Evolutionary conservation across 2,329 filamentous ascomycete genomes (phyloP).

Genomic region (Penicillium sp.): DNA sequence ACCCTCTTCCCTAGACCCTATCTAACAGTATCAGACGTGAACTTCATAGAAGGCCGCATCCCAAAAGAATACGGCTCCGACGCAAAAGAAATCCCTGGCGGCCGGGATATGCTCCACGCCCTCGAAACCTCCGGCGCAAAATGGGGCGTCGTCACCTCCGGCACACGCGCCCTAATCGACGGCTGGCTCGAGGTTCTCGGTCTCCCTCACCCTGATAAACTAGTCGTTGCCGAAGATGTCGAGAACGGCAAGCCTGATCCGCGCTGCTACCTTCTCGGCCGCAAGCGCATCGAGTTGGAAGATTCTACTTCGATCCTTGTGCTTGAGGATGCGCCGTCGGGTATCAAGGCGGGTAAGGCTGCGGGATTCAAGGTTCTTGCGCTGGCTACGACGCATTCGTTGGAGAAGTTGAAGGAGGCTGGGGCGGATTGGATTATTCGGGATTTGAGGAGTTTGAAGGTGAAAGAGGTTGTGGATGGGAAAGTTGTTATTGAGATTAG

Average conservation of each 20-base stretch:
- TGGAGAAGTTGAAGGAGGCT: slow-evolving; percentile 71
- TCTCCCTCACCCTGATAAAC: slow-evolving; percentile 66
- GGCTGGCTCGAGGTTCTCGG: slow-evolving; percentile 73
- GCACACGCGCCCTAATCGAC: slow-evolving; percentile 66
- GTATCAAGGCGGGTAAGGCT: slow-evolving; percentile 79
- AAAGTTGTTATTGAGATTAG: slow-evolving; percentile 69
- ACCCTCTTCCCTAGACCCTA: neutral
- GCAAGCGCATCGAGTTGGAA: slow-evolving; percentile 59
- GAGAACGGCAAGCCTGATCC: slow-evolving; percentile 77
- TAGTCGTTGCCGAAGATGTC: slow-evolving; percentile 78
- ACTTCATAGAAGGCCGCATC: slow-evolving; percentile 75
- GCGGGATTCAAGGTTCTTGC: slow-evolving; percentile 85
- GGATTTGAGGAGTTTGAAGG: slow-evolving; percentile 74
- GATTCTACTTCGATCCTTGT: slow-evolving; percentile 67
- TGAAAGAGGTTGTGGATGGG: slow-evolving; percentile 62
- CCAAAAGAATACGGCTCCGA: slow-evolving; percentile 76
- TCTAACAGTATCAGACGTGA: slow-evolving; percentile 66
- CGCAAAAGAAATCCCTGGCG: slow-evolving; percentile 84
- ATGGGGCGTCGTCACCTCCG: slow-evolving; percentile 85
- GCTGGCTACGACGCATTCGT: slow-evolving; percentile 80
- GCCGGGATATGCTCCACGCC: slow-evolving; percentile 68
- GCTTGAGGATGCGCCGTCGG: slow-evolving; percentile 86
- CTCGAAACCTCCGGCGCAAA: slow-evolving; percentile 67
- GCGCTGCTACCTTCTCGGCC: slow-evolving; percentile 71
- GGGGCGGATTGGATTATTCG: slow-evolving; percentile 86